Percentiles rank a stretch among this genome's conserved stretches.
phyloP scores from a whole-genome alignment of 768 basidiomycete genomes.

The Chiua virens region DNA sequence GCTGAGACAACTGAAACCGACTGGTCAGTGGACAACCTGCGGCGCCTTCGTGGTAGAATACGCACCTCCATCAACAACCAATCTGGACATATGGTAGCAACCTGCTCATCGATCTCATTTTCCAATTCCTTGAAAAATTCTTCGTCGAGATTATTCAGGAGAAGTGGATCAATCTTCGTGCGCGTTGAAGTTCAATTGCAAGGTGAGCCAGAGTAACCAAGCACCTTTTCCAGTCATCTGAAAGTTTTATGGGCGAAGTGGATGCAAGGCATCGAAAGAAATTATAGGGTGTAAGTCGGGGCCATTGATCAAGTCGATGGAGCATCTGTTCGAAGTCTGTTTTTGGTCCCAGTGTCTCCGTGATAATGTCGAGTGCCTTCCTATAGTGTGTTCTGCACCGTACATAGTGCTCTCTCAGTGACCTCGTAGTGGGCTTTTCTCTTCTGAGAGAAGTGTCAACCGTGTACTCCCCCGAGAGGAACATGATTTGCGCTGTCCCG shows the following conservation, averaged over 20 bases:
- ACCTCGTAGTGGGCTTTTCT: background rate
- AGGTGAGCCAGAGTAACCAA: conserved; percentile 29
- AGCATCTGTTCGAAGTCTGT: conserved; percentile 7
- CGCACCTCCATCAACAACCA: background rate
- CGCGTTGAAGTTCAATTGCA: conserved; percentile 37
- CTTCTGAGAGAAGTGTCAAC: background rate
- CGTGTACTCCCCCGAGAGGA: background rate
- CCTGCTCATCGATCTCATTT: conserved; percentile 21
- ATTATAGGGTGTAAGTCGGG: conserved; percentile 27
- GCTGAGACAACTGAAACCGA: background rate
- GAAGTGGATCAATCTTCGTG: conserved; percentile 34
- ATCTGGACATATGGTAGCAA: conserved; percentile 16
- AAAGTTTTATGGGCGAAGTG: conserved; percentile 8
- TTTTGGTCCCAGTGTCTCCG: conserved; percentile 9
- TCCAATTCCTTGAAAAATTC: conserved; percentile 32
- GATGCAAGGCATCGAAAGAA: conserved; percentile 31
- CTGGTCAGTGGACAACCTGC: too few relatives aligned
- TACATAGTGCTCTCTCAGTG: background rate
- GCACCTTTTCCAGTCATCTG: conserved; percentile 26
- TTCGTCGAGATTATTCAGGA: conserved; percentile 20
- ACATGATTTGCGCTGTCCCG: too few relatives aligned
- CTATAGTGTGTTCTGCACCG: background rate
- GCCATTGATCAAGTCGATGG: conserved; percentile 30
- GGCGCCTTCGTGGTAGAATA: background rate
- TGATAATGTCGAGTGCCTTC: background rate